Evolutionary conservation across 2,329 filamentous ascomycete genomes (phyloP).

Genomic region (Onygenales sp.): DNA sequence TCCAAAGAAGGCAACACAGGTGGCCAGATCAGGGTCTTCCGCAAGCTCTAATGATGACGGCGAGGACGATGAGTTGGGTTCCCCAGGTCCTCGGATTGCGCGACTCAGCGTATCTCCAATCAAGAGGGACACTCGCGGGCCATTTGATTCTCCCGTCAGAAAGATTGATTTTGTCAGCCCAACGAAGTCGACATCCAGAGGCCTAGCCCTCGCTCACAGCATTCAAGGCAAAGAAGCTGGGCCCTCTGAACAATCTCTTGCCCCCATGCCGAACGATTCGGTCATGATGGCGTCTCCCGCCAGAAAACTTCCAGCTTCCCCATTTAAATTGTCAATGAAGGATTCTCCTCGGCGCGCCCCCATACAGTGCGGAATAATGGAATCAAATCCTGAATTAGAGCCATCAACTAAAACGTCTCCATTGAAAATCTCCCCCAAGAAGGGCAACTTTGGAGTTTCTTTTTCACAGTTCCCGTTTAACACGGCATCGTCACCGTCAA

Average conservation of each 20-base stretch:
- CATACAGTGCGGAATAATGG: constrained; percentile 15
- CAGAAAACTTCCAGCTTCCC: constrained; percentile 33
- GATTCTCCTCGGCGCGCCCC: constrained; percentile 30
- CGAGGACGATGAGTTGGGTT: constrained; percentile 35
- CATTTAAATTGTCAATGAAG: constrained; percentile 33
- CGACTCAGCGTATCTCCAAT: constrained; percentile 25
- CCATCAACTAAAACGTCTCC: constrained; percentile 19
- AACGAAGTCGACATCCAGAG: constrained; percentile 1
- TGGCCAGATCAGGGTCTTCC: constrained; percentile 31
- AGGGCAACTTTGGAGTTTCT: constrained; percentile 26
- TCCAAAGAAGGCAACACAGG: constrained; percentile 40
- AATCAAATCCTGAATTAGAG: constrained; percentile 8
- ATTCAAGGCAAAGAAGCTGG: background rate
- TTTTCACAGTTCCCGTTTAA: constrained; percentile 27
- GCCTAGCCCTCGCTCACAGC: no score
- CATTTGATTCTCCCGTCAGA: constrained; percentile 27
- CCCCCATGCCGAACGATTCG: constrained; percentile 20
- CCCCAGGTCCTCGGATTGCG: constrained; percentile 24
- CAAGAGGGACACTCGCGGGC: constrained; percentile 17
- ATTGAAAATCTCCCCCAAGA: constrained; percentile 36
- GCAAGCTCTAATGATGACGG: constrained; percentile 20
- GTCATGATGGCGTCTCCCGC: constrained; percentile 35
- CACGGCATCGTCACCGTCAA: constrained; percentile 25
- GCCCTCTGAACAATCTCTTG: background rate
- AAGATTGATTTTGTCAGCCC: constrained; percentile 27